Conservation (phyloP, 176 grass and related monocot genomes). For the Triticum dicoccoides region DNA sequence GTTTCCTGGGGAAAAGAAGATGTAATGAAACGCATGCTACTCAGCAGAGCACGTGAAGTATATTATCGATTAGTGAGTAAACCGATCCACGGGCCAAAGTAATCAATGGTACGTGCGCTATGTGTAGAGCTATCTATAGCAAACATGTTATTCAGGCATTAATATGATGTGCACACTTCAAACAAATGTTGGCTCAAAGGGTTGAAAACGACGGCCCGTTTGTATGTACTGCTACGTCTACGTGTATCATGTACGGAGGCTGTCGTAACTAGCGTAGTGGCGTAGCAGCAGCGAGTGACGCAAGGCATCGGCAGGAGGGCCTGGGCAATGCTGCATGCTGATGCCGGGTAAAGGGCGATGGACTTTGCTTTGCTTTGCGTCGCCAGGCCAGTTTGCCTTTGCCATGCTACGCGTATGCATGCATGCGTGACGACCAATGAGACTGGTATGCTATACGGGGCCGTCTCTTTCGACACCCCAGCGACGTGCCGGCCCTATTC, state of each 20-base stretch:
- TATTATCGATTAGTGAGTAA: background rate
- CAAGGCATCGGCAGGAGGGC: background rate
- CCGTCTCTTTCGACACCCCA: background rate
- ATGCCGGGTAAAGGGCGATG: background rate
- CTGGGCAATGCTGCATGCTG: background rate
- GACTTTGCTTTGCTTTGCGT: background rate
- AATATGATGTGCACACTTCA: no score
- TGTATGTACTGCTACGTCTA: background rate
- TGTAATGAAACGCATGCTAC: no score
- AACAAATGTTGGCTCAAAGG: background rate
- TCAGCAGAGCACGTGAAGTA: background rate
- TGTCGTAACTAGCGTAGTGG: background rate
- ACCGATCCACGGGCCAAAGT: background rate
- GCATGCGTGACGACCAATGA: background rate
- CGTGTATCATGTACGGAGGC: no score
- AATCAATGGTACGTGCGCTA: background rate
- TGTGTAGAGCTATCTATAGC: no score
- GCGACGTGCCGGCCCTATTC: conserved; percentile 20
- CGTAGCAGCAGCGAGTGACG: background rate
- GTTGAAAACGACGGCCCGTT: background rate
- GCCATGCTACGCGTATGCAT: background rate
- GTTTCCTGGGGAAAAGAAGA: no score
- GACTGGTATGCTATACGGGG: background rate
- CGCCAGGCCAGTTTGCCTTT: background rate
- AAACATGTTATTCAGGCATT: no score